phyloP scores from a whole-genome alignment of 768 basidiomycete genomes.

The Amyloporia xantha region DNA sequence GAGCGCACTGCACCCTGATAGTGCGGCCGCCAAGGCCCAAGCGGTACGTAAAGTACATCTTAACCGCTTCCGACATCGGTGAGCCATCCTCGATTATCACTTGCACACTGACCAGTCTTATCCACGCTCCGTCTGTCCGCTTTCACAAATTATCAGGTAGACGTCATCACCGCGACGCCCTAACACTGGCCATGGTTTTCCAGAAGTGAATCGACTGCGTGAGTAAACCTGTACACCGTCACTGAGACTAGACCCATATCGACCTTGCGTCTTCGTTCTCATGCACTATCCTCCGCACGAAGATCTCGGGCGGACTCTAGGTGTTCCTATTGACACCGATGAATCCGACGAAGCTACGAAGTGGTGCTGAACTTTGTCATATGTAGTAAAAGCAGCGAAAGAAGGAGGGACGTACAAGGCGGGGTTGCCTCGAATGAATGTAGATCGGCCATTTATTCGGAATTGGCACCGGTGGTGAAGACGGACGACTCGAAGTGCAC shows the following conservation, averaged over 20 bases:
- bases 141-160: neutral
- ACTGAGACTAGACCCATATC: too few species aligned
- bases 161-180: neutral
- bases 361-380: neutral
- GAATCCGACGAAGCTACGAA: neutral
- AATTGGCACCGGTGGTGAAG: too few species aligned
- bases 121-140: neutral
- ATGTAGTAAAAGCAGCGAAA: neutral
- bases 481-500: too few species aligned
- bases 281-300: neutral
- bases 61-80: neutral
- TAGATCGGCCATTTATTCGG: too few species aligned
- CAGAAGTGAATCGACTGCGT: too few species aligned
- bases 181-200: too few species aligned
- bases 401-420: neutral
- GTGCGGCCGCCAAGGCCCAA: neutral
- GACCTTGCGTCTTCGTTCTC: neutral
- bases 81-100: neutral
- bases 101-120: neutral
- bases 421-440: neutral
- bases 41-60: neutral
- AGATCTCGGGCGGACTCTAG: neutral
- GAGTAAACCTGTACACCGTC: too few species aligned
- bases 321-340: neutral
- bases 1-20: neutral